Percentiles rank a stretch among this genome's conserved stretches.
These are phyloP conservation scores for Globisporangium spinosum DNA, from an alignment of 352 stramenopile species.

Conservation along the genomic window DNA sequence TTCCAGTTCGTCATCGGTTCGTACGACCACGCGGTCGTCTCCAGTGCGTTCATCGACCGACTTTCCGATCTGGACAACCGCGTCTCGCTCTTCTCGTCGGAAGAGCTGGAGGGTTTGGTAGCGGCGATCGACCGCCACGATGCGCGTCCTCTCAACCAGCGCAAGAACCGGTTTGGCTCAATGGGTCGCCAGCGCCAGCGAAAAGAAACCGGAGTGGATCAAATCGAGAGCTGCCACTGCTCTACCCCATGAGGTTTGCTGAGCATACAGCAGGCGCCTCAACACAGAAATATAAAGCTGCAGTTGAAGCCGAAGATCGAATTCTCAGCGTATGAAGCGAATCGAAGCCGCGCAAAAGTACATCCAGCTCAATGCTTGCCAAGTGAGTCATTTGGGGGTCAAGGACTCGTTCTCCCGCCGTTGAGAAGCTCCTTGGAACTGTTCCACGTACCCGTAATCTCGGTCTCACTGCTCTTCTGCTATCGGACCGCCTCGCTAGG, in stretches of 20 bases:
- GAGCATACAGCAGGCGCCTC: neutral
- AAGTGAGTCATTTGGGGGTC: too few species aligned
- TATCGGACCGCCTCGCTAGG: neutral
- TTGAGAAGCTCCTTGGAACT: too few species aligned
- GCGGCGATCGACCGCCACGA: conserved; percentile 5
- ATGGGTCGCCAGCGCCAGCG: neutral
- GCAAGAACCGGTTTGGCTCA: neutral
- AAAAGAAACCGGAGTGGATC: neutral
- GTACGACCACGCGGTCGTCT: neutral
- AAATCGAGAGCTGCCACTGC: neutral
- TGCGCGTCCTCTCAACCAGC: neutral
- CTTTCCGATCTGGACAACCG: neutral
- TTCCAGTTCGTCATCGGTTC: neutral
- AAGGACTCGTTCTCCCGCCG: too few species aligned
- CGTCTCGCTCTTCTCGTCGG: neutral
- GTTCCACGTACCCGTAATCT: too few species aligned
- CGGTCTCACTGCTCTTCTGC: too few species aligned
- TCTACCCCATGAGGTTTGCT: neutral
- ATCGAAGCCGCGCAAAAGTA: neutral
- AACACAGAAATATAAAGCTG: neutral
- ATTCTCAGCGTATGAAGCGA: neutral
- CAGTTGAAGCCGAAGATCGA: neutral
- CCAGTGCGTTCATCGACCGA: neutral
- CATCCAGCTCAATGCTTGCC: too few species aligned
- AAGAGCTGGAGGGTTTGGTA: neutral